Percentiles rank a stretch among this genome's conserved stretches.
Evolutionary conservation across 805 yeast genomes (phyloP).

Genomic region (Candida insectalens): DNA sequence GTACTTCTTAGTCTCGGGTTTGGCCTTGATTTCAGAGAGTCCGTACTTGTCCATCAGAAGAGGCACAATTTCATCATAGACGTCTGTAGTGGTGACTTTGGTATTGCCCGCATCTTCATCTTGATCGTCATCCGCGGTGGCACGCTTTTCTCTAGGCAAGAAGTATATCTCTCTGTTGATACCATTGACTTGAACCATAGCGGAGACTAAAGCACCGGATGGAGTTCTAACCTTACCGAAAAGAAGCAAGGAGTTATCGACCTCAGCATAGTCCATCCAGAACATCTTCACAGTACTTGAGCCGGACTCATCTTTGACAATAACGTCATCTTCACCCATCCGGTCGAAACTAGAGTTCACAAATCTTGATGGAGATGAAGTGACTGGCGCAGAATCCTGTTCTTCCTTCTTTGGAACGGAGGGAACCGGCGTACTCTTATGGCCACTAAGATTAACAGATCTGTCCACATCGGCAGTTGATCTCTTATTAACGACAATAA

Average conservation of each 20-base stretch:
- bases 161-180: slow-evolving; percentile 65
- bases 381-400: not conserved
- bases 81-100: slow-evolving; percentile 47
- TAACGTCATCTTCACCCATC: slow-evolving; percentile 27
- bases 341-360: slow-evolving; percentile 20
- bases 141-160: slow-evolving; percentile 48
- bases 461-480: slow-evolving; percentile 31
- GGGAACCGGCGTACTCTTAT: slow-evolving; percentile 9
- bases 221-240: slow-evolving; percentile 71
- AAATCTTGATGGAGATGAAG: slow-evolving; percentile 17
- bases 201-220: slow-evolving; percentile 55
- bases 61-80: slow-evolving; percentile 68
- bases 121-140: slow-evolving; percentile 27
- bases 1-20: slow-evolving; percentile 66
- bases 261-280: slow-evolving; percentile 87
- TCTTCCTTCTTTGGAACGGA: slow-evolving; percentile 17
- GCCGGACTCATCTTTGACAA: slow-evolving; percentile 21
- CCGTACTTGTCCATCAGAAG: slow-evolving; percentile 55
- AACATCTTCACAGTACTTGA: slow-evolving; percentile 50
- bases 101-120: slow-evolving; percentile 29
- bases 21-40: slow-evolving; percentile 52
- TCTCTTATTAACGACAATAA: slow-evolving; percentile 44
- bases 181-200: slow-evolving; percentile 66
- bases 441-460: slow-evolving; percentile 31
- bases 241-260: slow-evolving; percentile 54